phyloP scores from a whole-genome alignment of 192 early-diverging fungal species.

The Entrophospora sp. region DNA sequence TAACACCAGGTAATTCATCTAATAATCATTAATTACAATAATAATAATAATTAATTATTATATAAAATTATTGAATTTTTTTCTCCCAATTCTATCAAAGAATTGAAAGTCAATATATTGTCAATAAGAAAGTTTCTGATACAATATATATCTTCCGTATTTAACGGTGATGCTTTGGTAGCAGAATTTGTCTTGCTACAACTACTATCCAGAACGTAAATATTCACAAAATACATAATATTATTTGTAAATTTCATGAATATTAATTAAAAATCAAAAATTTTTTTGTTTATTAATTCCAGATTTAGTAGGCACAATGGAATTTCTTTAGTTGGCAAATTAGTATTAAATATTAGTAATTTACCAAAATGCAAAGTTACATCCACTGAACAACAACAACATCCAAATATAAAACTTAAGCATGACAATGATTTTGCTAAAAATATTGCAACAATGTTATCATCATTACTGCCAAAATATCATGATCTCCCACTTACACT shows the following conservation, averaged over 20 bases:
- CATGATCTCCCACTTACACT: slow-evolving; percentile 58
- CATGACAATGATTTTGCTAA: slow-evolving; percentile 22
- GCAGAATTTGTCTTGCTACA: slow-evolving; percentile 65
- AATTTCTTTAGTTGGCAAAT: slow-evolving; percentile 58
- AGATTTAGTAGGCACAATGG: slow-evolving; percentile 35
- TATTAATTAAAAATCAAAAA: neutral
- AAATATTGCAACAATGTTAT: slow-evolving; percentile 30
- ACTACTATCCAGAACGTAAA: slow-evolving; percentile 54
- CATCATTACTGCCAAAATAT: slow-evolving; percentile 42
- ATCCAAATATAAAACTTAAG: neutral
- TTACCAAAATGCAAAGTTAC: slow-evolving; percentile 23
- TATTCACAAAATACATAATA: no score
- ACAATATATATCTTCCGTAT: slow-evolving; percentile 47
- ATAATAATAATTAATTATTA: neutral
- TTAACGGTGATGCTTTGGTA: slow-evolving; percentile 55
- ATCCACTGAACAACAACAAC: neutral
- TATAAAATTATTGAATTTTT: neutral
- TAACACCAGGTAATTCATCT: neutral
- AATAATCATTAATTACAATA: neutral
- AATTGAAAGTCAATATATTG: neutral
- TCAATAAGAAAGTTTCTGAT: slow-evolving; percentile 29
- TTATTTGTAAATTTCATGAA: slow-evolving; percentile 24
- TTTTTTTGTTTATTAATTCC: neutral
- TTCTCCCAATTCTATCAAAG: neutral
- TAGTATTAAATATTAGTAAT: slow-evolving; percentile 57